Conservation (phyloP, 495 filamentous ascomycete species). For the Melanomma pulvis-pyrius region DNA sequence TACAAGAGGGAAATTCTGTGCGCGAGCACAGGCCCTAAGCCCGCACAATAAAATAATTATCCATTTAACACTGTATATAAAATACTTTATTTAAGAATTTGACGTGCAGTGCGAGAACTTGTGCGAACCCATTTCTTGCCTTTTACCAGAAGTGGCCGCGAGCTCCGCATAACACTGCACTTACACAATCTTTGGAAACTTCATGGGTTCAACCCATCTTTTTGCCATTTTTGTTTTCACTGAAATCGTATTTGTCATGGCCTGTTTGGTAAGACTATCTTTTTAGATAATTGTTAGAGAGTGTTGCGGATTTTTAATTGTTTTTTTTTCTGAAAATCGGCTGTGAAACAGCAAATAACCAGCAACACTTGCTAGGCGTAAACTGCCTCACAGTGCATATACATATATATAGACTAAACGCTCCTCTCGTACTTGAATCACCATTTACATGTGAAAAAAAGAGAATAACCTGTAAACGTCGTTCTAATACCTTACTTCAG, state of each 20-base stretch:
- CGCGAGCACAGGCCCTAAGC: neutral
- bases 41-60: neutral
- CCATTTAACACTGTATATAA: constrained; percentile 14
- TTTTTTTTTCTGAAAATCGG: neutral
- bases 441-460: too few relatives aligned
- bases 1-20: too few relatives aligned
- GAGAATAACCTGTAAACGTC: too few relatives aligned
- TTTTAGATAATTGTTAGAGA: neutral
- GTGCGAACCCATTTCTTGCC: constrained; percentile 45
- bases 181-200: constrained; percentile 40
- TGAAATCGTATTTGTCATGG: neutral
- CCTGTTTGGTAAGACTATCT: neutral
- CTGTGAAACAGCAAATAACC: neutral
- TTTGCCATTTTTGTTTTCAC: constrained; percentile 24
- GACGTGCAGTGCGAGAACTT: constrained; percentile 40
- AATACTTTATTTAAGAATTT: constrained; percentile 4
- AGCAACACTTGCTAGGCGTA: too few relatives aligned
- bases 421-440: too few relatives aligned
- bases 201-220: constrained; percentile 34
- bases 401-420: too few relatives aligned
- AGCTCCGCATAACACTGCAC: constrained; percentile 41
- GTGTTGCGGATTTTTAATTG: neutral
- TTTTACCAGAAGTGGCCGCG: constrained; percentile 47
- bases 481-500: too few relatives aligned
- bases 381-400: too few relatives aligned